Conservation (phyloP, 2,329 filamentous ascomycete genomes). For the Talaromyces sp. region DNA sequence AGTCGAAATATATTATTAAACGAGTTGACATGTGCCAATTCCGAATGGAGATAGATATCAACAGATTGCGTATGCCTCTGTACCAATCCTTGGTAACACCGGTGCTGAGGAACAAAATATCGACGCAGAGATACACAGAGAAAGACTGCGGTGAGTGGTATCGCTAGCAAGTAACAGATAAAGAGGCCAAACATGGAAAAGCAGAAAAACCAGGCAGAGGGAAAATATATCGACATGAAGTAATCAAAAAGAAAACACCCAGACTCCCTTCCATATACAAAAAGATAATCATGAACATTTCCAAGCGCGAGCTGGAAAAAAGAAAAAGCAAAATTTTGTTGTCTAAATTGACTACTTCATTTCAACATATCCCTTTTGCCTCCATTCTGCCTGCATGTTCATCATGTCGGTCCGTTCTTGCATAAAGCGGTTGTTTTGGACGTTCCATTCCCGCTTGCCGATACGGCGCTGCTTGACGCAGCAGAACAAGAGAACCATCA, state of each 20-base stretch:
- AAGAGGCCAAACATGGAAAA: background rate
- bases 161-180: background rate
- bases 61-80: background rate
- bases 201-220: background rate
- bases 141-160: background rate
- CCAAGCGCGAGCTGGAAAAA: background rate
- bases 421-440: constrained; percentile 43
- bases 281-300: constrained; percentile 1
- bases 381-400: constrained; percentile 35
- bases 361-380: constrained; percentile 25
- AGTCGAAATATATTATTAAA: background rate
- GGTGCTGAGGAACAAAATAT: background rate
- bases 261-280: background rate
- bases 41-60: background rate
- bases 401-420: constrained; percentile 33
- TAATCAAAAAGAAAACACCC: background rate
- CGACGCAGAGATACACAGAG: background rate
- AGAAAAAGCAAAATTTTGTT: background rate
- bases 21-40: background rate
- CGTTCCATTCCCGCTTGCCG: constrained; percentile 43
- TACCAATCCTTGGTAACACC: background rate
- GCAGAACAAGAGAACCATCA: constrained; percentile 38
- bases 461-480: constrained; percentile 46
- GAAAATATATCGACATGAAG: constrained; percentile 1
- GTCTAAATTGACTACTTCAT: constrained; percentile 8